Conservation (phyloP, 2,329 filamentous ascomycete genomes). For the Fonsecaea pedrosoi region DNA sequence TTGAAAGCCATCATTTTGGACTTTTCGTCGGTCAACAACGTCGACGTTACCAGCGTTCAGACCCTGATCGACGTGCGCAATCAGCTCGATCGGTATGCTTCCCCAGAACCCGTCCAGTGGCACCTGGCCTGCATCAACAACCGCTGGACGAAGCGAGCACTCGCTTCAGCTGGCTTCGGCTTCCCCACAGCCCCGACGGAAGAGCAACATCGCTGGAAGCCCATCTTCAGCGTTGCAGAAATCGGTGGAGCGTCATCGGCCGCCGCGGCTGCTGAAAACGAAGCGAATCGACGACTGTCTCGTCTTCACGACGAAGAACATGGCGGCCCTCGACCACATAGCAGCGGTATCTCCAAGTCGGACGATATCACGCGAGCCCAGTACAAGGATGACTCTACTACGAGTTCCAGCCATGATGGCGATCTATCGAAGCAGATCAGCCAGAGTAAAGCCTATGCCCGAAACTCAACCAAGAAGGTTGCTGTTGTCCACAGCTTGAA, state of each 20-base stretch:
- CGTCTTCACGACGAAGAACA: conserved; percentile 43
- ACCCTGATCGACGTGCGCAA: conserved; percentile 93
- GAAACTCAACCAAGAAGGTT: conserved; percentile 45
- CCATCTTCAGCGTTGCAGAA: conserved; percentile 93
- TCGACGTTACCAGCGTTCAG: conserved; percentile 92
- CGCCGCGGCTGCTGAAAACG: conserved; percentile 70
- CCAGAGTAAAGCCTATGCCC: conserved; percentile 56
- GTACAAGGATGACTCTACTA: conserved; percentile 39
- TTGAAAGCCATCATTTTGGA: conserved; percentile 92
- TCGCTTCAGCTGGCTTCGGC: conserved; percentile 86
- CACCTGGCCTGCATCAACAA: conserved; percentile 94
- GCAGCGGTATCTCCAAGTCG: conserved; percentile 3
- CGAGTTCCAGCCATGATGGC: conserved; percentile 44
- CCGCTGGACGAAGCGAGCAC: conserved; percentile 90
- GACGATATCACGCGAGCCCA: conserved; percentile 12
- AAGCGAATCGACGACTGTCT: conserved; percentile 57
- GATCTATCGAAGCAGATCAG: conserved; percentile 55
- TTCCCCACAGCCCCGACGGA: conserved; percentile 67
- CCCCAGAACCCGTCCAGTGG: conserved; percentile 87
- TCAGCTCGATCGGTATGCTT: conserved; percentile 83
- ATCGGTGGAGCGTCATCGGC: conserved; percentile 75
- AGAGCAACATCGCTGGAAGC: conserved; percentile 77
- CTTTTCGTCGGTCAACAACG: conserved; percentile 90
- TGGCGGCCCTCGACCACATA: conserved; percentile 28
- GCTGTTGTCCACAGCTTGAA: conserved; percentile 85